These are phyloP conservation scores for Pythium pyrilobum DNA, from an alignment of 352 stramenopile species.

Conservation along the genomic window DNA sequence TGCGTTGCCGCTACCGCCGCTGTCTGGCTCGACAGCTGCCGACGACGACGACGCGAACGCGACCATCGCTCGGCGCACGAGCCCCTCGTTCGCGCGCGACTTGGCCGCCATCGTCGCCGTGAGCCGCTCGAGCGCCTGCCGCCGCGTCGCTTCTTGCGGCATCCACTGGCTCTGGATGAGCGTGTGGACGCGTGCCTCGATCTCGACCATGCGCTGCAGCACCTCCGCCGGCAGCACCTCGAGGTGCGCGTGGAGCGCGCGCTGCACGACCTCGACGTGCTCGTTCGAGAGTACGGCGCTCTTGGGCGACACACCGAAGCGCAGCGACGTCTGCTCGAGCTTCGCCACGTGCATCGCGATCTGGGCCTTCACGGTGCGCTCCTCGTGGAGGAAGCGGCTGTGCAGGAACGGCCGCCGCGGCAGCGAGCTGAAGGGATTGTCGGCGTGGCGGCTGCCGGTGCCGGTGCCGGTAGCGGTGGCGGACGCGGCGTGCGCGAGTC, in stretches of 20 bases:
- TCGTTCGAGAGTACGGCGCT: slow-evolving; percentile 34
- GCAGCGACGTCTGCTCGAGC: slow-evolving; percentile 34
- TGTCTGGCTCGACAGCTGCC: not conserved
- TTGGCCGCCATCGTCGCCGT: slow-evolving; percentile 27
- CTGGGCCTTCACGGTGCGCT: slow-evolving; percentile 31
- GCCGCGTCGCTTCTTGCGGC: slow-evolving; percentile 42
- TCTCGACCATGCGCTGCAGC: slow-evolving; percentile 49
- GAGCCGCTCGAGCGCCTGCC: slow-evolving; percentile 37
- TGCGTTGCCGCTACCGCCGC: not conserved
- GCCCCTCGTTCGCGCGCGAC: slow-evolving; percentile 34
- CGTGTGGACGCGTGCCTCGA: slow-evolving; percentile 38
- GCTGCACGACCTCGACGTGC: slow-evolving; percentile 44
- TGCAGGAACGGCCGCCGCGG: slow-evolving; percentile 35
- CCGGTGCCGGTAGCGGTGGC: too few relatives aligned
- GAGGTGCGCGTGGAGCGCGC: slow-evolving; percentile 52
- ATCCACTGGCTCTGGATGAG: slow-evolving; percentile 55
- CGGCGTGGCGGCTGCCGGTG: not conserved
- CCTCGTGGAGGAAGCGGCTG: slow-evolving; percentile 45
- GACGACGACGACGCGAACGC: slow-evolving; percentile 2
- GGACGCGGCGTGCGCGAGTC: too few relatives aligned
- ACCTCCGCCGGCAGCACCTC: slow-evolving; percentile 50
- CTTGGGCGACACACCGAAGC: slow-evolving; percentile 43
- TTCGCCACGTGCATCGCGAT: slow-evolving; percentile 32
- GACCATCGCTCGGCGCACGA: slow-evolving; percentile 50
- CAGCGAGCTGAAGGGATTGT: slow-evolving; percentile 31